Evolutionary conservation across 2,329 filamentous ascomycete species (phyloP).

Genomic region (Septoria linicola): DNA sequence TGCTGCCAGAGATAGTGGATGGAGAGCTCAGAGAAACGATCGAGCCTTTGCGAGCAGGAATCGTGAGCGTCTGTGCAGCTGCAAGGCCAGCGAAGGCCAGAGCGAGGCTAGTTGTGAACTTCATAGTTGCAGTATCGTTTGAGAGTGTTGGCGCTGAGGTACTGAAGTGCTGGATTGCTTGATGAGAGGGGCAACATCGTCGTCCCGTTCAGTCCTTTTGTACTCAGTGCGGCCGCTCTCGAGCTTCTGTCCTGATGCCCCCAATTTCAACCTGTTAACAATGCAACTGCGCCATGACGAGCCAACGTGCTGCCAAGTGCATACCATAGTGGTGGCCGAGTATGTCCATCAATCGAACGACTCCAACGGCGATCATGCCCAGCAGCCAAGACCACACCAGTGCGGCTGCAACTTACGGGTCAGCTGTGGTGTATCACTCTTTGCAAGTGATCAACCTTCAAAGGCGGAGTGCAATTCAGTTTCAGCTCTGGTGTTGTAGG

Average conservation of each 20-base stretch:
- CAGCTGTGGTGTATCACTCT: background rate
- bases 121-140: slow-evolving; percentile 8
- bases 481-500: background rate
- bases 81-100: slow-evolving; percentile 30
- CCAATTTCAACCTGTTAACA: background rate
- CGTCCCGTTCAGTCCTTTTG: background rate
- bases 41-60: slow-evolving; percentile 34
- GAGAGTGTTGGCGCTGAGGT: background rate
- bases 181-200: background rate
- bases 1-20: slow-evolving; percentile 23
- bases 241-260: background rate
- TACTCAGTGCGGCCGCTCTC: background rate
- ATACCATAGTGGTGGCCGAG: slow-evolving; percentile 8
- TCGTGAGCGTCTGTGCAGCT: slow-evolving; percentile 37
- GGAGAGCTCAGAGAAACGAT: slow-evolving; percentile 35
- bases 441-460: background rate
- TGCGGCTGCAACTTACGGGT: background rate
- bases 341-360: background rate
- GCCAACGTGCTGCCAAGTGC: slow-evolving; percentile 6
- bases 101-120: slow-evolving; percentile 13
- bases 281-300: background rate
- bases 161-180: background rate
- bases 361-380: background rate
- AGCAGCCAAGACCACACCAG: slow-evolving; percentile 8
- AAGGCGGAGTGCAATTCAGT: background rate